Evolutionary conservation across 257 asterid genomes (phyloP).

Genomic region (Nicotiana obtusifolia): DNA sequence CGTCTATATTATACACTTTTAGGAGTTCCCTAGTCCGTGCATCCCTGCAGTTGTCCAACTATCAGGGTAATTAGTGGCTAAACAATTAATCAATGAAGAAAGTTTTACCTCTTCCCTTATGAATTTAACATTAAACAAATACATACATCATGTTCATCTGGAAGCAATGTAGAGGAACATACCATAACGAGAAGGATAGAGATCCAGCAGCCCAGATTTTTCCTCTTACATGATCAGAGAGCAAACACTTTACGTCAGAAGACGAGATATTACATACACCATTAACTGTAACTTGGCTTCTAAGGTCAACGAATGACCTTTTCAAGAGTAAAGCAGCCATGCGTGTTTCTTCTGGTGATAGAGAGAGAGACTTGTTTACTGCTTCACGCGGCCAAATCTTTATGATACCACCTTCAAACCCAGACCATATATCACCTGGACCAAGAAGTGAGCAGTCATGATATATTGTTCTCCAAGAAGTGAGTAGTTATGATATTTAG

Average conservation of each 20-base stretch:
- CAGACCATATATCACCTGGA: constrained; percentile 94
- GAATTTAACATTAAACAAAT: neutral
- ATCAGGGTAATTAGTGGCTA: constrained; percentile 15
- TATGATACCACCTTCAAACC: constrained; percentile 71
- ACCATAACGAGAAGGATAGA: constrained; percentile 80
- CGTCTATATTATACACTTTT: constrained; percentile 75
- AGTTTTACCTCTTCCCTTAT: constrained; percentile 1
- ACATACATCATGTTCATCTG: neutral
- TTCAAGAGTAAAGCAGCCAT: constrained; percentile 87
- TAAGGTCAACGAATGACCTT: constrained; percentile 67
- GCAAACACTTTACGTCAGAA: constrained; percentile 70
- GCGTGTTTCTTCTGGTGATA: constrained; percentile 71
- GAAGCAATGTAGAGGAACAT: constrained; percentile 14
- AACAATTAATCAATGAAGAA: neutral
- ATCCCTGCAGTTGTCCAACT: constrained; percentile 53
- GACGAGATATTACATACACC: constrained; percentile 81
- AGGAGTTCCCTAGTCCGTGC: constrained; percentile 84
- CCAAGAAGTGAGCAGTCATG: constrained; percentile 3
- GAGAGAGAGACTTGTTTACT: constrained; percentile 68
- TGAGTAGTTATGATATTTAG: neutral
- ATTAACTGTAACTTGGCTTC: constrained; percentile 79
- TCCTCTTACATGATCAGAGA: constrained; percentile 57
- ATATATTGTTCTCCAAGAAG: neutral
- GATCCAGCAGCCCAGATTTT: constrained; percentile 87
- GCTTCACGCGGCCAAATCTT: constrained; percentile 93